Base-by-base conservation (phyloP, 1,139 yeast genomes). In the Citeromyces hawaiiensis region DNA sequence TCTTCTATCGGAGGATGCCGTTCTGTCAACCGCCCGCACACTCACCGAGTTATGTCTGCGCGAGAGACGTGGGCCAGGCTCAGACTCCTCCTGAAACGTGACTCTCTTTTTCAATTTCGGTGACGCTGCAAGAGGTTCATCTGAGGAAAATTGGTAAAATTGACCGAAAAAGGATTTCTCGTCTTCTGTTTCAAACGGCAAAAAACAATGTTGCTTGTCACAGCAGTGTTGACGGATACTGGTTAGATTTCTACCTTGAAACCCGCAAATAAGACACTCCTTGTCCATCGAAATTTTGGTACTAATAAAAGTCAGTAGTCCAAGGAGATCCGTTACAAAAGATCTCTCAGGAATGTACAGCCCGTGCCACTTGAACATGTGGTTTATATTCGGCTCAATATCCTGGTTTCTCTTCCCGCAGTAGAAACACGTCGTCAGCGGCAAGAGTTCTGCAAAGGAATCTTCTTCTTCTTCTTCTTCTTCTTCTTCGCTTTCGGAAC, bases 1-100 rank as follows among this genome's bases (percentile, higher is more conserved):
- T 57, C 82, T 66, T 40, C 75, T 69, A 53, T 75, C 82, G 3
- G 79, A 70, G 27, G 77, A 64, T 9, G 79, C 70, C 1, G 87
- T 71, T 42, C 64, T 57, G 32, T 69, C 63, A 30, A 30, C 17
- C 15, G 34, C 34, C 10, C 17, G 16, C 17, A 30, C 34, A 30
- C 17, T 14, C 34, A 30, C 34, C 10, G 34, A 4, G 39, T 77
- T 53, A 49, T 71, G 76, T 0, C 75, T 30, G 10, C 34, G 15
- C 9, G 17, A 30, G 16, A 16, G 15, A 30, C 34, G 34, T 4
- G 34, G 34, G 15, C 49, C 59, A 38, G 58, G 53, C 42, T 55
- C 48, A 36, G 46, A 47, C 21, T 43, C 48, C 17, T 39, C 50
- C 18, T 45, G 54, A 41, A 48, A 56, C 30, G 49, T 55, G 18